phyloP scores from a whole-genome alignment of 257 asterid species.

The Plantago major region DNA sequence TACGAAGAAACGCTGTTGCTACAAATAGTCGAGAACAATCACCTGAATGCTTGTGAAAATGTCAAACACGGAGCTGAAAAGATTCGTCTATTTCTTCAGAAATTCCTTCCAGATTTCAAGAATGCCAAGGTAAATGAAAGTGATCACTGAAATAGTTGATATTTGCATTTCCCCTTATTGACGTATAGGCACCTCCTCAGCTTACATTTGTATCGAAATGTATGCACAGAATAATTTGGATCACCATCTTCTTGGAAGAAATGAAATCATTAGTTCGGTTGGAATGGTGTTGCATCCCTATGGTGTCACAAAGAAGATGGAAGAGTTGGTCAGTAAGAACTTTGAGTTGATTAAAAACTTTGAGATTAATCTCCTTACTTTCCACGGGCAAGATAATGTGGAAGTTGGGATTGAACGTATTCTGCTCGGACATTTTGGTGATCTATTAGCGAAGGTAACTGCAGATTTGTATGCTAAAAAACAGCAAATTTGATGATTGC shows the following conservation, averaged over 20 bases:
- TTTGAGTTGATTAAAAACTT: conserved; percentile 47
- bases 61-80: conserved; percentile 42
- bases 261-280: conserved; percentile 28
- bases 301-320: conserved; percentile 77
- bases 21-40: conserved; percentile 48
- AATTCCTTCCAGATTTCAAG: conserved; percentile 51
- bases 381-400: conserved; percentile 30
- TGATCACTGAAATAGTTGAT: background rate
- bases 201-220: conserved; percentile 15
- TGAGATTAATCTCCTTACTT: conserved; percentile 40
- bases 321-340: conserved; percentile 46
- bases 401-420: conserved; percentile 41
- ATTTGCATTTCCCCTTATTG: background rate
- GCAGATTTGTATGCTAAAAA: conserved; percentile 2
- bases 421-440: conserved; percentile 53
- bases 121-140: conserved; percentile 58
- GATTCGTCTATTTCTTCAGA: conserved; percentile 43
- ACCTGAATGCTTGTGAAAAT: conserved; percentile 55
- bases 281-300: conserved; percentile 50
- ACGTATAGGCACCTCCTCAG: conserved; percentile 13
- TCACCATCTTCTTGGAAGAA: conserved; percentile 58
- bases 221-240: conserved; percentile 59
- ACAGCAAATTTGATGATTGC: no score
- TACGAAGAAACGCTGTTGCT: conserved; percentile 60
- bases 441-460: conserved; percentile 54